phyloP scores from a whole-genome alignment of 257 asterid species.

The Asclepias syriaca region DNA sequence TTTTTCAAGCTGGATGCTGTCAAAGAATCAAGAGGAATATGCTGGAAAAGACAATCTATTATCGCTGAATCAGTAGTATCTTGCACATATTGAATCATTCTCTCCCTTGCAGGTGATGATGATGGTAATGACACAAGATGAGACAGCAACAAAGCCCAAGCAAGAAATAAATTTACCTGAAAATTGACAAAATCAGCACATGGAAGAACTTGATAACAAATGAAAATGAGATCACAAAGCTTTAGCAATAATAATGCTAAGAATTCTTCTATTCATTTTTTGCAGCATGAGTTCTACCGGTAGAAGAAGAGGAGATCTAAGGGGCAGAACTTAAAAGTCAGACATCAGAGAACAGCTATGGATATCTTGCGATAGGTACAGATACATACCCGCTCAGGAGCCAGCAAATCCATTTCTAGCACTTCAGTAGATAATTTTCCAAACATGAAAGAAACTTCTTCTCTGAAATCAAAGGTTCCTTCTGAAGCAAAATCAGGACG shows the following conservation, averaged over 20 bases:
- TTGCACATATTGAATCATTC: constrained; percentile 74
- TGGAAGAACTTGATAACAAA: constrained; percentile 9
- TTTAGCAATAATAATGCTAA: not conserved
- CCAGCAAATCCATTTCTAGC: constrained; percentile 63
- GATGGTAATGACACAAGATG: constrained; percentile 72
- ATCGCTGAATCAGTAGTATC: constrained; percentile 59
- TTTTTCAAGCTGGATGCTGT: constrained; percentile 52
- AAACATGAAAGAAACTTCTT: constrained; percentile 65
- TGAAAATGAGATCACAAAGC: not conserved
- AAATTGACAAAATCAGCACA: constrained; percentile 17
- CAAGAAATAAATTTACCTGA: constrained; percentile 72
- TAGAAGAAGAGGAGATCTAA: not conserved
- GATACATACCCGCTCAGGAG: constrained; percentile 64
- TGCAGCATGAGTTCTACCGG: not conserved
- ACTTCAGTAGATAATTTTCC: constrained; percentile 53
- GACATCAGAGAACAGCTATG: not conserved
- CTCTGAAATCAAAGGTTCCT: constrained; percentile 58
- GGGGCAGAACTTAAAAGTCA: not conserved
- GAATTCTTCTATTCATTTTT: not conserved
- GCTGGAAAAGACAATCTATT: constrained; percentile 85
- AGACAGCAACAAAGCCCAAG: constrained; percentile 88
- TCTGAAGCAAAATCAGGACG: constrained; percentile 36
- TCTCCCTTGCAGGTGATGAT: constrained; percentile 73
- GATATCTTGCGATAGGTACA: not conserved
- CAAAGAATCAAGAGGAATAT: constrained; percentile 66